Percentiles rank a stretch among this genome's conserved stretches.
Evolutionary conservation across 2,329 filamentous ascomycete genomes (phyloP).

Genomic region (Neopestalotiopsis sp.): DNA sequence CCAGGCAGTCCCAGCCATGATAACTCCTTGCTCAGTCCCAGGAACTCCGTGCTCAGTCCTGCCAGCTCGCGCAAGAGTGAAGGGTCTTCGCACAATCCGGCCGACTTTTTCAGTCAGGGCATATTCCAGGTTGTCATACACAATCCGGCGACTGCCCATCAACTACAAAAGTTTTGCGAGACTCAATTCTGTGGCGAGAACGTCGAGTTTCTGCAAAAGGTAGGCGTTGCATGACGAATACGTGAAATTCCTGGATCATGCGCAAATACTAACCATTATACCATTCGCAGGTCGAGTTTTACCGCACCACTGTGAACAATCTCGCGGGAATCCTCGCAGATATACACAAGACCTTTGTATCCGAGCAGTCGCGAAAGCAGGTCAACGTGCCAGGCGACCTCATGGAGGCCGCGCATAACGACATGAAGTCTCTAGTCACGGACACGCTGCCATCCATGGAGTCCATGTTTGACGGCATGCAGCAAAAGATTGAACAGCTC

Average conservation of each 20-base stretch:
- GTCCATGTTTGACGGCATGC: conserved; percentile 44
- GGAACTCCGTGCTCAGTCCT: not conserved
- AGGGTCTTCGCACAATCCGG: conserved; percentile 25
- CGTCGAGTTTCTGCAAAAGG: conserved; percentile 52
- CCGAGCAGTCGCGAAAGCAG: conserved; percentile 21
- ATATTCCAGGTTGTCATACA: conserved; percentile 47
- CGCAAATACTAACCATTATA: not conserved
- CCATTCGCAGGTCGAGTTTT: conserved; percentile 43
- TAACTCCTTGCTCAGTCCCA: not conserved
- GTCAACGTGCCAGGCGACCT: conserved; percentile 35
- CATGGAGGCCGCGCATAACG: conserved; percentile 33
- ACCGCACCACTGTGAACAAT: conserved; percentile 45
- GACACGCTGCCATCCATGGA: conserved; percentile 42
- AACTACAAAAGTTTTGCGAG: conserved; percentile 46
- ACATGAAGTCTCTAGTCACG: conserved; percentile 33
- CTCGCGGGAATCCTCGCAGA: conserved; percentile 43
- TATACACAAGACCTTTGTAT: conserved; percentile 35
- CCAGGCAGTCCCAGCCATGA: not conserved
- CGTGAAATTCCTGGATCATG: not conserved
- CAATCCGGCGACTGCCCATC: conserved; percentile 47
- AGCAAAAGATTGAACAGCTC: conserved; percentile 45
- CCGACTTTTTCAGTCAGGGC: conserved; percentile 46
- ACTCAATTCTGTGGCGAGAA: conserved; percentile 46
- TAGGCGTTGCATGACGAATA: conserved; percentile 22
- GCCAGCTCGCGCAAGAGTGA: not conserved